Evolutionary conservation across 2,329 filamentous ascomycete species (phyloP).

Genomic region (Cladosporium sp.): DNA sequence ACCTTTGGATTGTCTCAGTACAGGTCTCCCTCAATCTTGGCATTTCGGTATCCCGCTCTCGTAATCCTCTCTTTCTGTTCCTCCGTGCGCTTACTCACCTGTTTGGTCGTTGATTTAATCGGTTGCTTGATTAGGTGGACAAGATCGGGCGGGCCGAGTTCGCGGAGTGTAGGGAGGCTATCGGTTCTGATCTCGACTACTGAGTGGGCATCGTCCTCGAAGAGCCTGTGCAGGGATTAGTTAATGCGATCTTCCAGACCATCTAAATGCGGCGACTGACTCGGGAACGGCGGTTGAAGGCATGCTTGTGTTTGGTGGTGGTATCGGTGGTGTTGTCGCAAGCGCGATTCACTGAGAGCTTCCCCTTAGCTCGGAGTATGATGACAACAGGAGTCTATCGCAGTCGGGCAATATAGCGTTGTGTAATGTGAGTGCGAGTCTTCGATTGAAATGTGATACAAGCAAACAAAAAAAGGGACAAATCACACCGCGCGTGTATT

Average conservation of each 20-base stretch:
- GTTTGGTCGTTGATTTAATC: slow-evolving; percentile 52
- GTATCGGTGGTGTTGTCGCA: too few relatives aligned
- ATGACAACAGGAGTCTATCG: too few relatives aligned
- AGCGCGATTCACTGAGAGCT: background rate
- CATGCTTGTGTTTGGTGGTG: too few relatives aligned
- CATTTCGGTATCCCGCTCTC: background rate
- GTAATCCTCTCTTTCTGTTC: background rate
- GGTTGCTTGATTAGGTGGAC: slow-evolving; percentile 86
- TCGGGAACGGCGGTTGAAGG: slow-evolving; percentile 26
- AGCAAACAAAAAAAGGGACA: too few relatives aligned
- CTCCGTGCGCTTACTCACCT: slow-evolving; percentile 39
- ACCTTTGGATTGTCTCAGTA: slow-evolving; percentile 48
- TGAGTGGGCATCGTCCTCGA: slow-evolving; percentile 87
- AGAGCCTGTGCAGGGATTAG: slow-evolving; percentile 59
- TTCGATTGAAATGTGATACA: too few relatives aligned
- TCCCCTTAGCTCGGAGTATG: background rate
- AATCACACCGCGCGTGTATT: too few relatives aligned
- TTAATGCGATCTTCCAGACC: background rate
- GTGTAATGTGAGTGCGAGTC: too few relatives aligned
- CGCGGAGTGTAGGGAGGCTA: slow-evolving; percentile 75
- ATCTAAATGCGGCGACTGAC: slow-evolving; percentile 19
- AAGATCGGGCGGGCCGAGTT: slow-evolving; percentile 91
- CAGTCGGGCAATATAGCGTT: too few relatives aligned
- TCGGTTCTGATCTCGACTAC: slow-evolving; percentile 91
- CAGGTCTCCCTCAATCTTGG: background rate